Conservation (phyloP, 164 flowering plant genomes). For the Nymphaea colorata region DNA sequence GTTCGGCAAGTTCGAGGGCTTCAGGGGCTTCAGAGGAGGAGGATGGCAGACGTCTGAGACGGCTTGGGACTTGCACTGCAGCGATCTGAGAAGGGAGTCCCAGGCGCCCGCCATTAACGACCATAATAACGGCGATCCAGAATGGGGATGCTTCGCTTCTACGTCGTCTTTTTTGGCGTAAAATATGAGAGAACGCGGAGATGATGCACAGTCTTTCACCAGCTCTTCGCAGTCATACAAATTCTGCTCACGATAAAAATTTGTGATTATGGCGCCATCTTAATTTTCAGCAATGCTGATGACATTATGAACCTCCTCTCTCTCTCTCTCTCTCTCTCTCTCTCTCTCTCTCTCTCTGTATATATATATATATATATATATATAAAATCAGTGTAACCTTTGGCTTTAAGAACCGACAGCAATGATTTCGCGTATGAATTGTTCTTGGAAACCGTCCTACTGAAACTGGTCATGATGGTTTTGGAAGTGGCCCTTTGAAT, state of each 20-base stretch:
- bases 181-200: neutral
- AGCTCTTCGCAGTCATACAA: too few species aligned
- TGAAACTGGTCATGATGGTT: neutral
- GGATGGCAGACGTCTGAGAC: slow-evolving; percentile 56
- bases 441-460: neutral
- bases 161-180: neutral
- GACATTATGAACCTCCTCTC: neutral
- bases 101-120: slow-evolving; percentile 66
- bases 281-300: too few species aligned
- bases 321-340: neutral
- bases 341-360: neutral
- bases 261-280: neutral
- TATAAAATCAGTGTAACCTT: neutral
- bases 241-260: too few species aligned
- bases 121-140: slow-evolving; percentile 1
- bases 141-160: neutral
- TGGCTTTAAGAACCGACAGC: neutral
- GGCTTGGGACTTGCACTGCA: slow-evolving; percentile 83
- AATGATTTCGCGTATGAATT: neutral
- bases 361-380: too few species aligned
- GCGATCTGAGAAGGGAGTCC: slow-evolving; percentile 40
- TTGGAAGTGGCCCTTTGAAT: neutral
- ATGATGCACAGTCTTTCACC: too few species aligned
- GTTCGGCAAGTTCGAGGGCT: slow-evolving; percentile 20
- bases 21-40: slow-evolving; percentile 17